Conservation (phyloP, 2,329 filamentous ascomycete genomes). For the Huntiella moniliformis region DNA sequence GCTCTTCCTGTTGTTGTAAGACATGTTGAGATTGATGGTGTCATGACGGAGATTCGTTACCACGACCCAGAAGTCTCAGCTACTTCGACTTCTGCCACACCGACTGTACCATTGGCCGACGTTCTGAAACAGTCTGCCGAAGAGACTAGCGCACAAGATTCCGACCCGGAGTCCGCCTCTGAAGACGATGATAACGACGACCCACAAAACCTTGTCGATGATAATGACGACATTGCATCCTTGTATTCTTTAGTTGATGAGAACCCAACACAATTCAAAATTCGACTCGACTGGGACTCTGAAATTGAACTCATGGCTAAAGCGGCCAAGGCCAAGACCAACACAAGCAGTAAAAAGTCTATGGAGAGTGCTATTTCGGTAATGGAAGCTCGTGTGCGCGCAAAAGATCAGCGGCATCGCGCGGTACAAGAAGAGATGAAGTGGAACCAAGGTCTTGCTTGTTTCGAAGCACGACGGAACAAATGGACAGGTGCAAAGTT, state of each 20-base stretch:
- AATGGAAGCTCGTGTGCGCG: not conserved
- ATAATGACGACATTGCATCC: slow-evolving; percentile 26
- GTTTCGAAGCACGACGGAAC: slow-evolving; percentile 59
- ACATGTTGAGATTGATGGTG: slow-evolving; percentile 1
- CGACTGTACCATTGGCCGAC: slow-evolving; percentile 6
- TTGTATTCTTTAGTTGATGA: slow-evolving; percentile 40
- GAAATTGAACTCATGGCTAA: slow-evolving; percentile 9
- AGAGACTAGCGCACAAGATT: not conserved
- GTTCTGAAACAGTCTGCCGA: slow-evolving; percentile 1
- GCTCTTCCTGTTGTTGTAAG: slow-evolving; percentile 11
- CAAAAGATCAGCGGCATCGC: slow-evolving; percentile 34
- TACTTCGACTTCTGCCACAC: not conserved
- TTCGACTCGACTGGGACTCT: slow-evolving; percentile 37
- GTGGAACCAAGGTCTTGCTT: slow-evolving; percentile 70
- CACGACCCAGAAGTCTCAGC: slow-evolving; percentile 8
- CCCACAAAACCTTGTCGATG: no score
- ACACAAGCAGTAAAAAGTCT: slow-evolving; percentile 1
- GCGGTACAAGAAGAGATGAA: slow-evolving; percentile 43
- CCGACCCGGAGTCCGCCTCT: slow-evolving; percentile 5
- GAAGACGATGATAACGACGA: slow-evolving; percentile 15
- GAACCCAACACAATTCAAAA: slow-evolving; percentile 29
- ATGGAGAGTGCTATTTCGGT: not conserved
- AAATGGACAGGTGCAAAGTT: slow-evolving; percentile 67
- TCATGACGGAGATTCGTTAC: slow-evolving; percentile 7
- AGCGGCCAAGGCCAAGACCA: not conserved